Base-by-base conservation (phyloP, 441 rosid genomes). In the Erysimum cheiri region DNA sequence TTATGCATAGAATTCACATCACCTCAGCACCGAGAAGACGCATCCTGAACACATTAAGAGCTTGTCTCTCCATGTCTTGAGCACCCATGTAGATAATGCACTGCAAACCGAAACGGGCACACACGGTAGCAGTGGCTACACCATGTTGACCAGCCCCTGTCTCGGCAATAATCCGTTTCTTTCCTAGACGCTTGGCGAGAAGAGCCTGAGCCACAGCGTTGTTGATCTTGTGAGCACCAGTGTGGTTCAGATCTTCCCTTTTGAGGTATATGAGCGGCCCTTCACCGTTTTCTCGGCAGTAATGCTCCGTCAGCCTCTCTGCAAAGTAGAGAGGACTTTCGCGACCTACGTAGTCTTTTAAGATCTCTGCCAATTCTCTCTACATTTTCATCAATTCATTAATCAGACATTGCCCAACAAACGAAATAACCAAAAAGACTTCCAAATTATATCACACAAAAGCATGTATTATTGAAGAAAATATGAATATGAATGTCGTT, bases 91-190 rank as follows among this genome's bases (percentile, higher is more conserved):
- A 91, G 68, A 91, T 78, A 48, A 88, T 74, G 50, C 98, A 94
- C 72, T 77, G 78, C 86, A 94, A 77, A 40, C 93, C 97, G 1
- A 94, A 92, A 72, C 92, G 84, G 0, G 98, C 97, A 59, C 97
- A 94, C 17, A 90, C 98, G 0, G 98, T 90, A 49, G 98, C 98
- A 3, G 98, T 94, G 3, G 96, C 98, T 50, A 94, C 97, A 41
- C 98, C 98, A 40, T 94, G 97, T 77, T 94, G 98, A 53, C 96
- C 98, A 70, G 98, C 97, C 4, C 98, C 98, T 17, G 96, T 91
- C 70, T 91, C 98, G 12, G 97, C 98, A 53, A 94, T 91, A 47
- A 94, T 91, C 13, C 97, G 83, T 62, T 69, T 71, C 62, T 90
- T 91, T 0, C 98, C 98, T 80, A 94, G 67, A 11, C 79, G 88